Conservation (phyloP, 441 rosid genomes). For the Bruguiera hainesii region DNA sequence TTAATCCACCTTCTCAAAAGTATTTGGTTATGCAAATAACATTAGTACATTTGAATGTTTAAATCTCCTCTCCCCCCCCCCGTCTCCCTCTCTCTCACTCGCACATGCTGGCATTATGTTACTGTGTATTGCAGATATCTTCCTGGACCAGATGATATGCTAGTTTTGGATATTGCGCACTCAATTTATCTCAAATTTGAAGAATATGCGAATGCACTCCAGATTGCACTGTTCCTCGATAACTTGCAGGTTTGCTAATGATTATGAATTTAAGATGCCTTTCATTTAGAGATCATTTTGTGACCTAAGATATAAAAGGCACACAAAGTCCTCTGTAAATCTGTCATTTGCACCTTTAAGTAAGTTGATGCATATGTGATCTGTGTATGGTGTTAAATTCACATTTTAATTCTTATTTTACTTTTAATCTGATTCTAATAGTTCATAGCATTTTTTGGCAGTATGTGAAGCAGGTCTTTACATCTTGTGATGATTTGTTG, state of each 20-base stretch:
- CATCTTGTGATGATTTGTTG: slow-evolving; percentile 56
- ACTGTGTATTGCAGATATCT: slow-evolving; percentile 59
- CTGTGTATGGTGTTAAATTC: not conserved
- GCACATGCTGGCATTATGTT: slow-evolving; percentile 19
- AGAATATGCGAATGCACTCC: slow-evolving; percentile 80
- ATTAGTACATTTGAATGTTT: too few species aligned
- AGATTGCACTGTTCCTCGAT: slow-evolving; percentile 82
- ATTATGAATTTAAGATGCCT: slow-evolving; percentile 12
- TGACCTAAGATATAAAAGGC: too few species aligned
- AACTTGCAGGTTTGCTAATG: slow-evolving; percentile 66
- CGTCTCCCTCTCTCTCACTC: not conserved
- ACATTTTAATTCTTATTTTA: not conserved
- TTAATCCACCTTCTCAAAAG: too few species aligned
- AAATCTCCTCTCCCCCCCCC: not conserved
- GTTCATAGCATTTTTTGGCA: slow-evolving; percentile 34
- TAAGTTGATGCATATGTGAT: not conserved
- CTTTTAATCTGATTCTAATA: slow-evolving; percentile 24
- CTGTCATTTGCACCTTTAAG: not conserved
- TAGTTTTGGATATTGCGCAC: slow-evolving; percentile 77
- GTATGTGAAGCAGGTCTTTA: slow-evolving; percentile 83
- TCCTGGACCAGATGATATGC: slow-evolving; percentile 92
- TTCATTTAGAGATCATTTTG: not conserved
- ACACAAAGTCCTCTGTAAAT: not conserved
- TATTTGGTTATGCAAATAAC: too few species aligned
- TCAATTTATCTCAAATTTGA: slow-evolving; percentile 74